Evolutionary conservation across 306 rosid genomes (phyloP).

Genomic region (Dryas octopetala): DNA sequence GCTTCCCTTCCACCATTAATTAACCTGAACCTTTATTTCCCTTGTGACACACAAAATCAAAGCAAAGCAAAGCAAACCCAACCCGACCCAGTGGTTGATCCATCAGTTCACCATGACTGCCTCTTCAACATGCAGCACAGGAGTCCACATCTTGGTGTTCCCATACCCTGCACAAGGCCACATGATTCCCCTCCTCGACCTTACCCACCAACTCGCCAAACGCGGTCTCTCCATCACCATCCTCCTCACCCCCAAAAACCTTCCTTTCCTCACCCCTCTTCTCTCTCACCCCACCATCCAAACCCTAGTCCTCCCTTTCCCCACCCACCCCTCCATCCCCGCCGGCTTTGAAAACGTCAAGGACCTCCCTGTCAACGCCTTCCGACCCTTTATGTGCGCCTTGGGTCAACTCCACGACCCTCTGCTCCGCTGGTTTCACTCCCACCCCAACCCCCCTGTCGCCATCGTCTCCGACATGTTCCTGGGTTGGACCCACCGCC

Average conservation of each 20-base stretch:
- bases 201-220: constrained; percentile 13
- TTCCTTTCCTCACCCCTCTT: constrained; percentile 20
- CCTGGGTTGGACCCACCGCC: constrained; percentile 50
- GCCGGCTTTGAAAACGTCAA: constrained; percentile 44
- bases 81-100: no score
- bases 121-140: not conserved
- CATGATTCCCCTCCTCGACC: constrained; percentile 30
- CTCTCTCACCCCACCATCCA: constrained; percentile 8
- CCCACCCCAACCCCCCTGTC: constrained; percentile 36
- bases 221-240: constrained; percentile 25
- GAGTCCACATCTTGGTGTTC: constrained; percentile 9
- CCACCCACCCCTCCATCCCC: constrained; percentile 46
- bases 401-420: constrained; percentile 35
- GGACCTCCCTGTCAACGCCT: constrained; percentile 26
- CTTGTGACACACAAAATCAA: no score
- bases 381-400: constrained; percentile 27
- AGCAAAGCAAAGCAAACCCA: no score
- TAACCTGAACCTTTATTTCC: no score
- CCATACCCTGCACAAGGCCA: constrained; percentile 32
- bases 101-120: not conserved
- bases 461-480: constrained; percentile 57
- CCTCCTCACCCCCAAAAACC: constrained; percentile 32
- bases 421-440: constrained; percentile 23
- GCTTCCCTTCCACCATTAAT: not conserved
- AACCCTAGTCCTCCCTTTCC: constrained; percentile 38